Evolutionary conservation across 2,329 filamentous ascomycete species (phyloP).

Genomic region (Talaromyces sp.): DNA sequence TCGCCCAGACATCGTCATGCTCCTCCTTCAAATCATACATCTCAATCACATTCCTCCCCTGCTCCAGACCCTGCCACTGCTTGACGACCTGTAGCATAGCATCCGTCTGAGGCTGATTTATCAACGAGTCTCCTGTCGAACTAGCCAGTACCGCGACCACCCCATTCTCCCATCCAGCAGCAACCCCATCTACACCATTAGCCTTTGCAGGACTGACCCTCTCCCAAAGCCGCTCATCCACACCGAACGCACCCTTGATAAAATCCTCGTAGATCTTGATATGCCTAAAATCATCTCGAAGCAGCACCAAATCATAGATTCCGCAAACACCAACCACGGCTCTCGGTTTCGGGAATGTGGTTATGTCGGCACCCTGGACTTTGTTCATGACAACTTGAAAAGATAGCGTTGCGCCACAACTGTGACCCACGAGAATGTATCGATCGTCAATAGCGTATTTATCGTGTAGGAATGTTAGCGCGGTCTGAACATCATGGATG

Average conservation of each 20-base stretch:
- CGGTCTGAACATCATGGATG: conserved; percentile 41
- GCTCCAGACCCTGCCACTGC: conserved; percentile 46
- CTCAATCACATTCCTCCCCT: conserved; percentile 40
- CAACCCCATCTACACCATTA: conserved; percentile 28
- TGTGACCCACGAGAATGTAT: conserved; percentile 48
- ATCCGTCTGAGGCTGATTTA: conserved; percentile 38
- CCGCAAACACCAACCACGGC: conserved; percentile 44
- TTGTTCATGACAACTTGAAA: conserved; percentile 43
- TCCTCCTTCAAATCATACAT: conserved; percentile 36
- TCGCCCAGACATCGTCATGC: conserved; percentile 44
- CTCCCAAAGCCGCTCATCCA: conserved; percentile 37
- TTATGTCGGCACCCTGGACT: conserved; percentile 16
- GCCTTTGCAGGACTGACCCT: conserved; percentile 39
- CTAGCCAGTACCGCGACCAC: conserved; percentile 40
- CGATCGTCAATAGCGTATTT: conserved; percentile 38
- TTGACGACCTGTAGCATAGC: conserved; percentile 52
- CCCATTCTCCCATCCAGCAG: conserved; percentile 34
- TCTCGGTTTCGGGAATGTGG: conserved; percentile 27
- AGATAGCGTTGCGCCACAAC: conserved; percentile 47
- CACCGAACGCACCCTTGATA: conserved; percentile 43
- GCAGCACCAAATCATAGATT: conserved; percentile 42
- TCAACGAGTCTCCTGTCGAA: conserved; percentile 41
- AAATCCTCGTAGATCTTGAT: conserved; percentile 39
- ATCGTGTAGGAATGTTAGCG: conserved; percentile 40
- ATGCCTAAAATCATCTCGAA: conserved; percentile 34